Evolutionary conservation across 2,329 filamentous ascomycete genomes (phyloP).

Genomic region (Phoma sp.): DNA sequence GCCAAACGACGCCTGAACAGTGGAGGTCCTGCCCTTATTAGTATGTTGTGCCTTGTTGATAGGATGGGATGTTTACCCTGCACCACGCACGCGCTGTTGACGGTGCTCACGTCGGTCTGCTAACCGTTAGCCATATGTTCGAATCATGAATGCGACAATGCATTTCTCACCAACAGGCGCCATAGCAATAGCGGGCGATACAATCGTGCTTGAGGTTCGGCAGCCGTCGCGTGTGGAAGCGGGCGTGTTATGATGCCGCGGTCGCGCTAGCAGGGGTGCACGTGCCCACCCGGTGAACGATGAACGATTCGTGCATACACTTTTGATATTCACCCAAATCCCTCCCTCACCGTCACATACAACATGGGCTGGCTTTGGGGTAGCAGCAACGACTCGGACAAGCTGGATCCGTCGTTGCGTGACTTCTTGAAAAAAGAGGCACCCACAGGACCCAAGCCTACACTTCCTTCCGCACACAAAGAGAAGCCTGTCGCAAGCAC

Average conservation of each 20-base stretch:
- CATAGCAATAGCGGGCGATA: constrained; percentile 35
- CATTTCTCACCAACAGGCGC: constrained; percentile 40
- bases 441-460: constrained; percentile 68
- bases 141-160: neutral
- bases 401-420: constrained; percentile 82
- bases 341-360: neutral
- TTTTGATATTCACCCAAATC: neutral
- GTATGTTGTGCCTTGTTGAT: constrained; percentile 10
- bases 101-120: constrained; percentile 62
- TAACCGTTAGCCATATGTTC: constrained; percentile 13
- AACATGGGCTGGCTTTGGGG: constrained; percentile 72
- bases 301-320: constrained; percentile 16
- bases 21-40: constrained; percentile 53
- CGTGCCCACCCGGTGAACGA: constrained; percentile 16
- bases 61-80: constrained; percentile 56
- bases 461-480: constrained; percentile 35
- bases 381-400: constrained; percentile 58
- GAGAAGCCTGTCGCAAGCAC: constrained; percentile 36
- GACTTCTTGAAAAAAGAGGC: constrained; percentile 87
- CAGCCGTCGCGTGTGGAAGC: constrained; percentile 25
- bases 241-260: constrained; percentile 28
- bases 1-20: constrained; percentile 59
- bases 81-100: constrained; percentile 65
- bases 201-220: constrained; percentile 19
- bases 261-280: constrained; percentile 25